Evolutionary conservation across 495 filamentous ascomycete genomes (phyloP).

Genomic region (Hyphodiscus hymeniophilus): DNA sequence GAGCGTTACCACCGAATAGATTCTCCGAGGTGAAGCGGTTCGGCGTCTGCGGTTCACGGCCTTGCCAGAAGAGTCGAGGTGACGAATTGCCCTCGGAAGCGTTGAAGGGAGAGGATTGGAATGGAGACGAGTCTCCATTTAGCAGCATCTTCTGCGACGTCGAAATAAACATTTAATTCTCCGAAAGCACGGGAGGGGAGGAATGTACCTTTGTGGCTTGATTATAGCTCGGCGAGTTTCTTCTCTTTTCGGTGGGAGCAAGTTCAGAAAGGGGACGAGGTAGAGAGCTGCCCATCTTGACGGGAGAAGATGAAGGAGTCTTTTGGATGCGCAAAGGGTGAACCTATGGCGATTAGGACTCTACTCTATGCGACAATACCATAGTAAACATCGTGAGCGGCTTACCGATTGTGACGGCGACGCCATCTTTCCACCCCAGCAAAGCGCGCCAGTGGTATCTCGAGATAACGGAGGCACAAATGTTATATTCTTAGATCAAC

Average conservation of each 20-base stretch:
- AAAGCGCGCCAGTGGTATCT: background rate
- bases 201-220: constrained; percentile 52
- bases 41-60: constrained; percentile 57
- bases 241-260: constrained; percentile 45
- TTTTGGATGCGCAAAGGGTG: constrained; percentile 54
- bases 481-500: constrained; percentile 7
- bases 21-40: constrained; percentile 64
- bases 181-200: constrained; percentile 13
- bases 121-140: constrained; percentile 61
- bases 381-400: background rate
- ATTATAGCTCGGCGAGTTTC: constrained; percentile 74
- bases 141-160: constrained; percentile 40
- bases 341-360: constrained; percentile 28
- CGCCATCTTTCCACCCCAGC: constrained; percentile 12
- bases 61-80: constrained; percentile 79
- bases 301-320: constrained; percentile 35
- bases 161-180: constrained; percentile 21
- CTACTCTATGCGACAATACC: background rate
- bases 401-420: constrained; percentile 23
- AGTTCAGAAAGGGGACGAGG: constrained; percentile 50
- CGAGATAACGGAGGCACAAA: background rate
- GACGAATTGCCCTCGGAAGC: constrained; percentile 49
- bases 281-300: constrained; percentile 30
- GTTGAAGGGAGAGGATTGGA: constrained; percentile 66
- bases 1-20: constrained; percentile 43